phyloP scores from a whole-genome alignment of 2,329 filamentous ascomycete genomes.

The Verticillium tricorpus region DNA sequence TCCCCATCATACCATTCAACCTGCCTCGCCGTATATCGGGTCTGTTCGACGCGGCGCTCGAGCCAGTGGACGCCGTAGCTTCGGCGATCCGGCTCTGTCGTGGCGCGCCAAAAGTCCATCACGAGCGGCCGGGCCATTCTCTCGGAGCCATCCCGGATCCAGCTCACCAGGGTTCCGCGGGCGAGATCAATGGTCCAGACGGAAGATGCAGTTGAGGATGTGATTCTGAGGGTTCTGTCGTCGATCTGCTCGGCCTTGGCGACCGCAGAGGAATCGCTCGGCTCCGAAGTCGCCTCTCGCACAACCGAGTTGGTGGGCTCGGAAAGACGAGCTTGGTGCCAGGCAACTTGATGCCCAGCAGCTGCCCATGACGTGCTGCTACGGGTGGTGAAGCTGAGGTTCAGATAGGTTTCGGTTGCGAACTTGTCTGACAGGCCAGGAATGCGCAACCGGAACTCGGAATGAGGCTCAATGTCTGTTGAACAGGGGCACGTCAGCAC shows the following conservation, averaged over 20 bases:
- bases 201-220: slow-evolving; percentile 28
- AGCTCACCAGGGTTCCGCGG: slow-evolving; percentile 35
- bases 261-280: too few relatives aligned
- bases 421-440: neutral
- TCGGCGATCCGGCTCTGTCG: slow-evolving; percentile 41
- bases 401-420: slow-evolving; percentile 39
- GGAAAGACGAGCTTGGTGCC: slow-evolving; percentile 39
- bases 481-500: neutral
- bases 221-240: slow-evolving; percentile 20
- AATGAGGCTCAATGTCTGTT: slow-evolving; percentile 38
- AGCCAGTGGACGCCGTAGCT: slow-evolving; percentile 55
- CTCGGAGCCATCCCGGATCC: slow-evolving; percentile 26
- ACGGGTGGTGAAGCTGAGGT: slow-evolving; percentile 41
- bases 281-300: too few relatives aligned
- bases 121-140: slow-evolving; percentile 39
- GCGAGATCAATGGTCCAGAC: slow-evolving; percentile 40
- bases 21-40: slow-evolving; percentile 34
- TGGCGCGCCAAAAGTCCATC: slow-evolving; percentile 61
- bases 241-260: too few relatives aligned
- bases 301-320: slow-evolving; percentile 16
- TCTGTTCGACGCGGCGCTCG: slow-evolving; percentile 39
- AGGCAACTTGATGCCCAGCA: slow-evolving; percentile 46
- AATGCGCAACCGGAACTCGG: slow-evolving; percentile 27
- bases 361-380: slow-evolving; percentile 45
- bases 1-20: slow-evolving; percentile 26